These are phyloP conservation scores for Martensiomyces pterosporus DNA, from an alignment of 192 early-diverging fungal genomes.

Conservation along the genomic window DNA sequence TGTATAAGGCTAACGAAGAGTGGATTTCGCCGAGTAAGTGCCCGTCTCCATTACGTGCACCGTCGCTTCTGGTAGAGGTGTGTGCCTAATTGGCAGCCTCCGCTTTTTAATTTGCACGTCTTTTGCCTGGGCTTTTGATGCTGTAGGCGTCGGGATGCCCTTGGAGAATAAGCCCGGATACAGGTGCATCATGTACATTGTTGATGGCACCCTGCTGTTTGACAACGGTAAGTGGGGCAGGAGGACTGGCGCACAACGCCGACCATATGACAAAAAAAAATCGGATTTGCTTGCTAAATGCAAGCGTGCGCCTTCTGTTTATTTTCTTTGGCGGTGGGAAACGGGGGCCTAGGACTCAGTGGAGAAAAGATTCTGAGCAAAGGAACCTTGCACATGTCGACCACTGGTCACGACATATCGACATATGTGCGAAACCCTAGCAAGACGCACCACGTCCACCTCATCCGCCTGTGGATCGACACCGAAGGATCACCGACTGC, in stretches of 20 bases:
- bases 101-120: constrained; percentile 6
- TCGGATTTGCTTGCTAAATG: too few species aligned
- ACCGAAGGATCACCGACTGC: not conserved
- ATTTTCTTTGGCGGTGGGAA: too few species aligned
- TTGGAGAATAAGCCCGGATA: constrained; percentile 45
- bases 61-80: not conserved
- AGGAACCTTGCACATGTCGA: constrained; percentile 37
- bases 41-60: too few species aligned
- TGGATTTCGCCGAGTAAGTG: constrained; percentile 51
- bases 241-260: too few species aligned
- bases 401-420: constrained; percentile 15
- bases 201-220: constrained; percentile 38
- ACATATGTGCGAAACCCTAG: constrained; percentile 44
- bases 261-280: too few species aligned
- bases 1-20: constrained; percentile 47
- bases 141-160: constrained; percentile 42
- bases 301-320: not conserved
- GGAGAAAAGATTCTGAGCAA: constrained; percentile 42
- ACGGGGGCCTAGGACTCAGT: constrained; percentile 22
- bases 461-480: constrained; percentile 46
- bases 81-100: not conserved
- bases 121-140: too few species aligned
- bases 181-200: constrained; percentile 36
- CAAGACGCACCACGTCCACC: constrained; percentile 40
- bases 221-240: constrained; percentile 39